Evolutionary conservation across 129 eudicot species (phyloP).

Genomic region (Mikania micrantha): DNA sequence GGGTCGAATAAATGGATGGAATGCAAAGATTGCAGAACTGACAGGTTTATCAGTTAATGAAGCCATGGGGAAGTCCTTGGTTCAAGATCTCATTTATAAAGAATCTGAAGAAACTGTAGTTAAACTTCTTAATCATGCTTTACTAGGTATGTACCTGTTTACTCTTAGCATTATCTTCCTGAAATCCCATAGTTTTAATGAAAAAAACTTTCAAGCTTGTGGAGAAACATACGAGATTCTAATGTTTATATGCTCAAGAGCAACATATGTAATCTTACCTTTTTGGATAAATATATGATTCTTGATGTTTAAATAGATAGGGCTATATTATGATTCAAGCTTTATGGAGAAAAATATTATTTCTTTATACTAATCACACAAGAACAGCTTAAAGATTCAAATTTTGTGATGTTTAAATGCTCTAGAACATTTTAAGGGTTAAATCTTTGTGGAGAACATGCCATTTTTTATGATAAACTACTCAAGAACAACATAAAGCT

Average conservation of each 20-base stretch:
- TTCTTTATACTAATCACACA: not conserved
- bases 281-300: not conserved
- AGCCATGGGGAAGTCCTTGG: conserved; percentile 91
- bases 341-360: not conserved
- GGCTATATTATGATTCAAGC: not conserved
- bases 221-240: conserved; percentile 4
- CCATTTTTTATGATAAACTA: not conserved
- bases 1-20: conserved; percentile 92
- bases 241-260: not conserved
- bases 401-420: not conserved
- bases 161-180: conserved; percentile 2
- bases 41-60: conserved; percentile 75
- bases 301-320: not conserved
- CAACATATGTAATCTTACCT: not conserved
- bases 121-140: conserved; percentile 66
- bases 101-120: conserved; percentile 70
- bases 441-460: not conserved
- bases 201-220: not conserved
- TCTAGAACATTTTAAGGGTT: not conserved
- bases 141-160: conserved; percentile 81
- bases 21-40: conserved; percentile 83
- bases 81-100: conserved; percentile 60
- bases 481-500: not conserved
- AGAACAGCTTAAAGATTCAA: not conserved
- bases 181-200: not conserved